Evolutionary conservation across 1,284 basidiomycete species (phyloP), one percentile per base, ranked within the genome.

Genomic region (Coriolopsis trogii): DNA sequence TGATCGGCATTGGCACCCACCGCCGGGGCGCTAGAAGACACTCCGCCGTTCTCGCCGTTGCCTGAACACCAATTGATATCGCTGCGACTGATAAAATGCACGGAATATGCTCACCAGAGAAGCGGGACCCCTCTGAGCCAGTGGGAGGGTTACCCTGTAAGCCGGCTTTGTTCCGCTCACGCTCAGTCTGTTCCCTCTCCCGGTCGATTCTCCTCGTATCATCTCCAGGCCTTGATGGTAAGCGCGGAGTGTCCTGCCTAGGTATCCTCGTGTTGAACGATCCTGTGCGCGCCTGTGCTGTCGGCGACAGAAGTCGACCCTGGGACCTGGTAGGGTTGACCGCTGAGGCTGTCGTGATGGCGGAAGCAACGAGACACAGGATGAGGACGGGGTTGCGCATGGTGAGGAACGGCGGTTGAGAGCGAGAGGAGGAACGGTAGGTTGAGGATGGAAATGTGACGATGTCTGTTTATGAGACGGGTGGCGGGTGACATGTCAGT

Each of bases 331-430:
- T 26, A 36, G 9, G 8, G 23, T 18, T 29, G 41, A 21, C n/a
- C n/a, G 46, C 46, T 12, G 59, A 49, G 16, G 38, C 56, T 0
- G 56, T 51, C 41, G 59, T 54, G 5, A 57, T 53, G 7, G 61
- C 61, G 4, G 60, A 59, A 13, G 61, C 61, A 41, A 64, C 49
- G 47, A 66, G 45, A 37, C 57, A 59, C 44, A 66, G 62, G 29
- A 58, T 56, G 39, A 64, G 47, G 37, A 55, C 54, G 23, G 62
- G 62, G 49, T 58, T 63, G 28, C 62, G 63, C 64, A 66, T 66
- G 34, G 9, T 55, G 53, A 16, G 24, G 18, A 9, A 20, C 20
- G 15, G 42, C 6, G 3, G 25, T 13, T 16, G 16, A 26, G 12
- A 18, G 20, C 9, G 23, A 15, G 4, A 9, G 33, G 26, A 15